Evolutionary conservation across 1,284 basidiomycete genomes (phyloP), one percentile per base, ranked within the genome.

Genomic region (Heterobasidion parviporum): DNA sequence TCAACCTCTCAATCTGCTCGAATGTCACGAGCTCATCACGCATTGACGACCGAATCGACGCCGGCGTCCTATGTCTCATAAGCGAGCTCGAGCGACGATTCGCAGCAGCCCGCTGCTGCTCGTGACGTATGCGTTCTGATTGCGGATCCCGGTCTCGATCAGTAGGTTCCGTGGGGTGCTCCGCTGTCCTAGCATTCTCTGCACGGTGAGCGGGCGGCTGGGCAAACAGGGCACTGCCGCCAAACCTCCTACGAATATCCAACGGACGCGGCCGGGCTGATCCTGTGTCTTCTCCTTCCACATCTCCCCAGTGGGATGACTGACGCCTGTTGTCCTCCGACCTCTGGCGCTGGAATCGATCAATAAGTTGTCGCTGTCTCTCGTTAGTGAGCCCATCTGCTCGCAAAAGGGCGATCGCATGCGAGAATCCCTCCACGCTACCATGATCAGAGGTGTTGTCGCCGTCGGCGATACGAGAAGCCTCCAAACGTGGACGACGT

Each of bases 331-430:
- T 32, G 38, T 38, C 52, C 34, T 26, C 54, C 52, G 48, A 54
- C 49, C 56, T 51, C 52, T 57, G 57, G 36, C 56, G 52, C 52
- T 59, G 50, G 50, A 60, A 65, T 34, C 62, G 57, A 14, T 59
- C 56, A 32, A 61, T 59, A 34, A 67, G 56, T 54, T 62, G 62
- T 18, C 61, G 63, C 38, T 63, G 63, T 18, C 63, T 59, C 36
- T 51, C 12, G 10, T 54, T 50, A 20, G 59, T 57, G 14, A 64
- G 56, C 10, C 63, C 63, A 47, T 67, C 65, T 20, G 57, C 55
- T 26, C 64, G 57, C 14, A 67, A 49, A 15, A 52, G 49, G 7
- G 54, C 54, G 12, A 55, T 46, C 2, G 54, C 54, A 4, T 46
- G 49, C 32, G 50, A 32, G 38, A 55, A 52, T 26, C 54, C 54